Evolutionary conservation across 306 rosid genomes (phyloP).

Genomic region (Quercus aquifolioides): DNA sequence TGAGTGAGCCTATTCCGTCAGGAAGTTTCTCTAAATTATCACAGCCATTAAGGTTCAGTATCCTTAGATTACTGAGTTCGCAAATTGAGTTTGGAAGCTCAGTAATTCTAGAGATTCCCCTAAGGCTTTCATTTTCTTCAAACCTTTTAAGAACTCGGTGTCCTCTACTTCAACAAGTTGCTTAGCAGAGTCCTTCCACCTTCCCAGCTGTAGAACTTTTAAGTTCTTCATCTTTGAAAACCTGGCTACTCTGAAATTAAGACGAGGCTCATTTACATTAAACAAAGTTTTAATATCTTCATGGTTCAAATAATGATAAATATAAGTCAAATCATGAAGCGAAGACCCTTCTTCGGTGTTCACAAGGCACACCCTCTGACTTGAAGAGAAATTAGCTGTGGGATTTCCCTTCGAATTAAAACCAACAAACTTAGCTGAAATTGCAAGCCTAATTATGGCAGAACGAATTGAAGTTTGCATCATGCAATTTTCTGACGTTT

Average conservation of each 20-base stretch:
- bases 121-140: slow-evolving; percentile 10
- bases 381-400: not conserved
- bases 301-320: not conserved
- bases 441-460: no score
- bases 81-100: slow-evolving; percentile 20
- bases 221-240: slow-evolving; percentile 21
- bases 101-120: slow-evolving; percentile 13
- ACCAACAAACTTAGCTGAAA: not conserved
- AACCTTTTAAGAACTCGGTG: slow-evolving; percentile 16
- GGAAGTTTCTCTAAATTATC: slow-evolving; percentile 17
- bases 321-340: not conserved
- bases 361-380: slow-evolving; percentile 2
- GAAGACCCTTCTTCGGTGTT: slow-evolving; percentile 1
- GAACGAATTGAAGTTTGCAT: no score
- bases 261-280: slow-evolving; percentile 20
- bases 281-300: not conserved
- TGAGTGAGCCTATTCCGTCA: slow-evolving; percentile 17
- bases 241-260: slow-evolving; percentile 6
- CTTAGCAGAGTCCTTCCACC: not conserved
- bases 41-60: slow-evolving; percentile 24
- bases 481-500: no score
- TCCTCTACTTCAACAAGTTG: slow-evolving; percentile 5
- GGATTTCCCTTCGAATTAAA: not conserved
- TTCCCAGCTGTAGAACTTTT: slow-evolving; percentile 15
- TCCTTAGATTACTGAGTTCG: slow-evolving; percentile 19